A percentile compares a stretch with the other conserved stretches of the same genome.
Conservation (phyloP, 192 early-diverging fungal species). For the Kappamyces sp. region DNA sequence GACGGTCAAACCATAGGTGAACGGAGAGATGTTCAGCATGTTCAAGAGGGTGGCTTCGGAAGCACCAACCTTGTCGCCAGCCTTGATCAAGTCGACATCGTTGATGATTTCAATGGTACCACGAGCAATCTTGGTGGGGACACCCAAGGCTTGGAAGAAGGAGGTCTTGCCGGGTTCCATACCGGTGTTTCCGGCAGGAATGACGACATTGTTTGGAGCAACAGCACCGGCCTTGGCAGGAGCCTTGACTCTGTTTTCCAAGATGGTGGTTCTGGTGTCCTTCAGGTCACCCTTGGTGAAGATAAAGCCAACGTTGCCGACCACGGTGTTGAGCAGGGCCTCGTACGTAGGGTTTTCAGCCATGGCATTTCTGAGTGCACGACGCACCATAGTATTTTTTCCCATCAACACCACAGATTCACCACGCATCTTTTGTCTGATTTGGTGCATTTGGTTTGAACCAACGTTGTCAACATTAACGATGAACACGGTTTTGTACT, state of each 20-base stretch:
- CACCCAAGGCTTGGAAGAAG: constrained; percentile 99
- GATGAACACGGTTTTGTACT: constrained; percentile 97
- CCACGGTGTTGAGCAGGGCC: constrained; percentile 75
- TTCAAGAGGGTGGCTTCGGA: constrained; percentile 98
- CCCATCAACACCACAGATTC: constrained; percentile 95
- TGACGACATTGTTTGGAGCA: constrained; percentile 87
- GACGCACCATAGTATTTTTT: constrained; percentile 99
- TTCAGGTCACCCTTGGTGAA: constrained; percentile 99
- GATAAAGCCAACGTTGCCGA: constrained; percentile 98
- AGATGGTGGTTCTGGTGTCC: constrained; percentile 83
- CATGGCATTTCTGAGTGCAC: constrained; percentile 47
- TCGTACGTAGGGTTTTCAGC: constrained; percentile 78
- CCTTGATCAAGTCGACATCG: constrained; percentile 88
- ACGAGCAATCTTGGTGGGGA: constrained; percentile 99
- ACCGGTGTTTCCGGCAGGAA: constrained; percentile 98
- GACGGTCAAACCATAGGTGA: constrained; percentile 98
- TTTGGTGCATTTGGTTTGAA: constrained; percentile 99
- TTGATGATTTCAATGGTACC: constrained; percentile 99
- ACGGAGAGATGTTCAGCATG: constrained; percentile 99
- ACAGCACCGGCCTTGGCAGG: constrained; percentile 93
- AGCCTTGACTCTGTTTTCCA: constrained; percentile 90
- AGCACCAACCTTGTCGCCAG: constrained; percentile 89
- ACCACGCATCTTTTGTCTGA: constrained; percentile 77
- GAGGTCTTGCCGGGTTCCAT: constrained; percentile 99
- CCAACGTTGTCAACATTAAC: constrained; percentile 99